Evolutionary conservation across 192 early-diverging fungal genomes (phyloP).

Genomic region (Coemansia sp.): DNA sequence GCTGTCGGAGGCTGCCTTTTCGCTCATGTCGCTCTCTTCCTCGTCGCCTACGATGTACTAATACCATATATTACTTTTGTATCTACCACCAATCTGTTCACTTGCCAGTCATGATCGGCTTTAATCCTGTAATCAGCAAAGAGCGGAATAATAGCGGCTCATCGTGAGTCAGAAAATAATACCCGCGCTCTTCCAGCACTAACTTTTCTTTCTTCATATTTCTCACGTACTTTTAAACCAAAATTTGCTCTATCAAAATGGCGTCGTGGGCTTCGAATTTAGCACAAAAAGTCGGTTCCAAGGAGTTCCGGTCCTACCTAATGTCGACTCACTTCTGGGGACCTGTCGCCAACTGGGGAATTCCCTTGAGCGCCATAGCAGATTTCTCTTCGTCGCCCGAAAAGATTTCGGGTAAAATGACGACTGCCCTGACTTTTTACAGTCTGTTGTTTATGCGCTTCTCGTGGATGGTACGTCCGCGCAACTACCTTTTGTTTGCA

Average conservation of each 20-base stretch:
- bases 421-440: conserved; percentile 82
- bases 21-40: conserved; percentile 53
- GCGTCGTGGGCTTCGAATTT: conserved; percentile 56
- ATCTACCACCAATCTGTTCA: no score
- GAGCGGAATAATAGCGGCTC: conserved; percentile 3
- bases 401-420: conserved; percentile 95
- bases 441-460: conserved; percentile 95
- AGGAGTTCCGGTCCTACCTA: conserved; percentile 71
- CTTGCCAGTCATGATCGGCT: neutral
- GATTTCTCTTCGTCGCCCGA: conserved; percentile 90
- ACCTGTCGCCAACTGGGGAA: conserved; percentile 85
- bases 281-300: conserved; percentile 57
- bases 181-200: neutral
- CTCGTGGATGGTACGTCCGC: conserved; percentile 86
- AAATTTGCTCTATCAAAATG: no score
- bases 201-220: neutral
- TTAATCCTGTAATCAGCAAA: neutral
- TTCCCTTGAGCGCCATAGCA: conserved; percentile 93
- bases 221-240: conserved; percentile 2
- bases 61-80: neutral
- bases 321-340: conserved; percentile 64
- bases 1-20: conserved; percentile 51
- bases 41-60: conserved; percentile 11
- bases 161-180: neutral
- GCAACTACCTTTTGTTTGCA: conserved; percentile 91